Conservation (phyloP, 306 rosid genomes). For the Cucumis melo region DNA sequence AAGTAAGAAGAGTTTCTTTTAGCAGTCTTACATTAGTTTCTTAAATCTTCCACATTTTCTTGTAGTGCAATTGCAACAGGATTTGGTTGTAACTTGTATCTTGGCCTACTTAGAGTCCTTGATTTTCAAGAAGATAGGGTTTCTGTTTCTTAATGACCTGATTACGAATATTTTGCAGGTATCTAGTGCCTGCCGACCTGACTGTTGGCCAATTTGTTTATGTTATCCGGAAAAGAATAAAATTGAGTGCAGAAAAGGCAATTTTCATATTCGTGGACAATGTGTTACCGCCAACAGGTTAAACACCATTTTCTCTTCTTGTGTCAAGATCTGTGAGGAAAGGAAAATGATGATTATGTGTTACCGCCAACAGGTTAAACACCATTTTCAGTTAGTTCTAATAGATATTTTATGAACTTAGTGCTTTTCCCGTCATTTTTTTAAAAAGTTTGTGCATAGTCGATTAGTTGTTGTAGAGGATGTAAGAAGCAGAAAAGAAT, state of each 20-base stretch:
- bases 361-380: no score
- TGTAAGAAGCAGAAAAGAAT: background rate
- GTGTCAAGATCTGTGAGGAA: background rate
- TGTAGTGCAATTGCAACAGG: background rate
- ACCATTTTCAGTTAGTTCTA: no score
- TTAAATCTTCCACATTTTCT: background rate
- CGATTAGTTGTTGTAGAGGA: background rate
- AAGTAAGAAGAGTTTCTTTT: constrained; percentile 19
- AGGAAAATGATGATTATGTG: background rate
- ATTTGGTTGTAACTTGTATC: background rate
- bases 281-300: constrained; percentile 41
- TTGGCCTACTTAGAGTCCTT: background rate
- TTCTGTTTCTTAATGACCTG: background rate
- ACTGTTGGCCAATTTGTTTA: constrained; percentile 39
- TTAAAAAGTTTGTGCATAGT: background rate
- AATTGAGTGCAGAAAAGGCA: constrained; percentile 37
- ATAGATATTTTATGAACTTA: background rate
- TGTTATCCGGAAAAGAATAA: constrained; percentile 36
- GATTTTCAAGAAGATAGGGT: background rate
- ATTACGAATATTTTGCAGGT: constrained; percentile 12
- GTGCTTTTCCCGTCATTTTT: background rate
- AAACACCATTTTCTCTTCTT: background rate
- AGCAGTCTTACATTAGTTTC: background rate
- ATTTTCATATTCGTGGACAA: constrained; percentile 35
- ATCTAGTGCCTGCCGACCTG: constrained; percentile 37